Conservation (phyloP, 805 yeast genomes). For the Candida ponderosae region DNA sequence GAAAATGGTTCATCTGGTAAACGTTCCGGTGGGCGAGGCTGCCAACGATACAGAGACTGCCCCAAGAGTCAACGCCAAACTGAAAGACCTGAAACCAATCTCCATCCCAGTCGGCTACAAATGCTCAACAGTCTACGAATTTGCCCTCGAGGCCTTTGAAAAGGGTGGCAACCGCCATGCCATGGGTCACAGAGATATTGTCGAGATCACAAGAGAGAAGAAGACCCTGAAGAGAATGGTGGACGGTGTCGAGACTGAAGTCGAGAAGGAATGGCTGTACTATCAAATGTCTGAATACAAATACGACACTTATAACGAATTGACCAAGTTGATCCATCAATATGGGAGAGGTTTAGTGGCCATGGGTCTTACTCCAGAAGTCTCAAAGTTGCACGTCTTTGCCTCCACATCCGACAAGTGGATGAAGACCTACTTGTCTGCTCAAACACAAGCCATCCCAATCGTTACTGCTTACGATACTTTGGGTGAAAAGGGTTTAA, state of each 20-base stretch:
- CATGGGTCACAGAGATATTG: slow-evolving; percentile 73
- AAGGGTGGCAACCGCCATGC: slow-evolving; percentile 45
- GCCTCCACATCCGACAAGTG: slow-evolving; percentile 85
- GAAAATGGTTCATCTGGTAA: slow-evolving; percentile 18
- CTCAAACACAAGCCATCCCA: slow-evolving; percentile 72
- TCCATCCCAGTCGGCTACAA: slow-evolving; percentile 57
- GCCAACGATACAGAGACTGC: slow-evolving; percentile 75
- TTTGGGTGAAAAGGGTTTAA: slow-evolving; percentile 80
- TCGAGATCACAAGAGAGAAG: slow-evolving; percentile 68
- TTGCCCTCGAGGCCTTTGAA: slow-evolving; percentile 50
- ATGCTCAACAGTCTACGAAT: slow-evolving; percentile 65
- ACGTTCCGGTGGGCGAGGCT: slow-evolving; percentile 58
- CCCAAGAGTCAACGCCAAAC: slow-evolving; percentile 60
- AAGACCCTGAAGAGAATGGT: slow-evolving; percentile 67
- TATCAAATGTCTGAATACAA: slow-evolving; percentile 73
- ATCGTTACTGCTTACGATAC: slow-evolving; percentile 96
- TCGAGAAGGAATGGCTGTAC: slow-evolving; percentile 82
- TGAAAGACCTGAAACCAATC: slow-evolving; percentile 36
- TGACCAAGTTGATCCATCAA: slow-evolving; percentile 38
- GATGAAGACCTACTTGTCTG: slow-evolving; percentile 82
- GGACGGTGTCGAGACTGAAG: slow-evolving; percentile 65
- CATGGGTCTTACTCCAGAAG: slow-evolving; percentile 60
- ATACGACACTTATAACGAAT: slow-evolving; percentile 53
- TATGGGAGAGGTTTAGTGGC: slow-evolving; percentile 72
- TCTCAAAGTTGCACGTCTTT: slow-evolving; percentile 65